Conservation (phyloP, 148 eudicot species). For the Amaranthus hypochondriacus region DNA sequence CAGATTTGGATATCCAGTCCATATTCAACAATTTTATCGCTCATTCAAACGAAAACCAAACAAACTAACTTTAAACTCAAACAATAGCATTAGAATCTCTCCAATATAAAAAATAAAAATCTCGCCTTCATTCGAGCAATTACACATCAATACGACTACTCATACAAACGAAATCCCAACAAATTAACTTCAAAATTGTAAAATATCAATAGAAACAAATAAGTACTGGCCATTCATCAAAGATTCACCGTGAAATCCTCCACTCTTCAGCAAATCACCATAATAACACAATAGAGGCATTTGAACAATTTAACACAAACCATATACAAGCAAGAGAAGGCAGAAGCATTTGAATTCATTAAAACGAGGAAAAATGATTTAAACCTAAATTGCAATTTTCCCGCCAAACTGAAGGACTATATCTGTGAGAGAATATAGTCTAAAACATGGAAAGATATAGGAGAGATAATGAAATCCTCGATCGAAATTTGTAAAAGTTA, state of each 20-base stretch:
- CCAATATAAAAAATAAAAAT: no score
- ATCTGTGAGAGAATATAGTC: constrained; percentile 66
- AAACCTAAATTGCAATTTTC: constrained; percentile 68
- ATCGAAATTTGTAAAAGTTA: constrained; percentile 46
- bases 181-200: background rate
- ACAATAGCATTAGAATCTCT: no score
- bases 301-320: constrained; percentile 28
- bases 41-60: no score
- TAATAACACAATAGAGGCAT: constrained; percentile 53
- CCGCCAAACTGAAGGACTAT: constrained; percentile 51
- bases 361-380: background rate
- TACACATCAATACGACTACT: background rate
- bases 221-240: constrained; percentile 44
- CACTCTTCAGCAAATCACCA: constrained; percentile 45
- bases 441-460: constrained; percentile 57
- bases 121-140: no score
- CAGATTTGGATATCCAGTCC: no score
- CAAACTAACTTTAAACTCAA: no score
- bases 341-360: no score
- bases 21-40: no score
- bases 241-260: constrained; percentile 37
- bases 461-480: constrained; percentile 49
- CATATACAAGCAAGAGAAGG: background rate
- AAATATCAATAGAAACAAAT: background rate
- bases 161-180: background rate